These are phyloP conservation scores for Starmera dryadoides DNA, from an alignment of 805 yeast species.

Conservation along the genomic window DNA sequence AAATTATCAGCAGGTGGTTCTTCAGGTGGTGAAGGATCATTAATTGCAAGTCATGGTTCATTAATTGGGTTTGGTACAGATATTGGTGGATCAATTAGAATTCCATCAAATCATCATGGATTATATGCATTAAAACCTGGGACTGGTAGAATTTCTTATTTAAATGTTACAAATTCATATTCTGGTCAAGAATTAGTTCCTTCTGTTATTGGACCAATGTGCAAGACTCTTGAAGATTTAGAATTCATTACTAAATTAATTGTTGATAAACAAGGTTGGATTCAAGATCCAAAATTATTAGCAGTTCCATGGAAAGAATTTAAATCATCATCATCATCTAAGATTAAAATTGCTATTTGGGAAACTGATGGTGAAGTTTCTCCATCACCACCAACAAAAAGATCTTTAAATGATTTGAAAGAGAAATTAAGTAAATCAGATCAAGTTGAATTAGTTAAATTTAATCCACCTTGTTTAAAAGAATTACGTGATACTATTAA, in stretches of 20 bases:
- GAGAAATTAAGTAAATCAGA: conserved; percentile 32
- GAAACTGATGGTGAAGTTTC: conserved; percentile 34
- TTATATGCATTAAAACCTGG: conserved; percentile 56
- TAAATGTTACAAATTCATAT: conserved; percentile 18
- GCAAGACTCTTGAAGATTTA: conserved; percentile 22
- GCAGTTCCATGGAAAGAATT: conserved; percentile 40
- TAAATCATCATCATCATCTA: conserved; percentile 14
- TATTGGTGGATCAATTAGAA: conserved; percentile 66
- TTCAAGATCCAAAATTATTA: conserved; percentile 38
- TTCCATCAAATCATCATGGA: conserved; percentile 62
- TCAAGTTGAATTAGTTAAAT: conserved; percentile 39
- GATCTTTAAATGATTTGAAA: conserved; percentile 33
- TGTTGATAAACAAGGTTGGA: conserved; percentile 38
- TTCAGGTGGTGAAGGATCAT: conserved; percentile 67
- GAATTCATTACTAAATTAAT: conserved; percentile 27
- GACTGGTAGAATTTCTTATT: conserved; percentile 33
- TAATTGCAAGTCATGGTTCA: conserved; percentile 50
- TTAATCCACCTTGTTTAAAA: conserved; percentile 32
- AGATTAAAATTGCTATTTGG: conserved; percentile 36
- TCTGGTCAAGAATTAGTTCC: conserved; percentile 24
- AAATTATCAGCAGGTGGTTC: conserved; percentile 61
- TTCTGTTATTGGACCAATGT: conserved; percentile 30
- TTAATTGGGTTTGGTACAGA: conserved; percentile 63
- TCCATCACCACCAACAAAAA: conserved; percentile 42
- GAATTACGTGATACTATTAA: conserved; percentile 32